These are phyloP conservation scores for Pseudogymnoascus sp. DNA, from an alignment of 2,329 filamentous ascomycete species.

Conservation along the genomic window DNA sequence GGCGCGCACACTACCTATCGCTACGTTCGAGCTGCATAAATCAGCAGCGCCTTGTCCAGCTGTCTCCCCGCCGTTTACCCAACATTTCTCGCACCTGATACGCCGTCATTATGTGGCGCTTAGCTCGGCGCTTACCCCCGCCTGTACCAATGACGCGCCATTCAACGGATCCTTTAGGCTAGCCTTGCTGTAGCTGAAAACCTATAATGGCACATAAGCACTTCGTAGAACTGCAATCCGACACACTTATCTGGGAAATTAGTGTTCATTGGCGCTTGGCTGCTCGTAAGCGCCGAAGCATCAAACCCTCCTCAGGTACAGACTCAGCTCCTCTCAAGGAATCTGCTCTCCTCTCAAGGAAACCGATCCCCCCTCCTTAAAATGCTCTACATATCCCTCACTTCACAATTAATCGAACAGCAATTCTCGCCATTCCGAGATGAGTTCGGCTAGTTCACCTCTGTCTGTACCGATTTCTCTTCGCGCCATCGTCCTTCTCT, in stretches of 20 bases:
- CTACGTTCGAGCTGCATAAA: not conserved
- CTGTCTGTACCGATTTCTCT: not conserved
- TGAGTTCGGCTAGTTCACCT: not conserved
- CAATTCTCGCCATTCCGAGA: not conserved
- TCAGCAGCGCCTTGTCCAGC: not conserved
- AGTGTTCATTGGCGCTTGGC: not conserved
- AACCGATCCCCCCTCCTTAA: not conserved
- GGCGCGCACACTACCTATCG: not conserved
- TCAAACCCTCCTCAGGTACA: not conserved
- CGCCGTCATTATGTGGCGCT: not conserved
- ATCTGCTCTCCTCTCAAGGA: not conserved
- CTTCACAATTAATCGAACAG: not conserved
- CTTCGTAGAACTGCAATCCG: not conserved
- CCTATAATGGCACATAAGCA: not conserved
- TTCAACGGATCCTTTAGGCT: not conserved
- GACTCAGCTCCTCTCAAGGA: not conserved
- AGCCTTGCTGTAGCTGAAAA: not conserved
- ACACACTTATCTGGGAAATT: not conserved
- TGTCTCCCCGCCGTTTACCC: not conserved
- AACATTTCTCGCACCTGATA: not conserved
- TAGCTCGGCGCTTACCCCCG: not conserved
- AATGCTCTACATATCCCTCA: not conserved
- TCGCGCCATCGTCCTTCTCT: not conserved
- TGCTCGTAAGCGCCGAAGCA: not conserved
- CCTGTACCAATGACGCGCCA: not conserved